A percentile compares a stretch with the other conserved stretches of the same genome.
These are phyloP conservation scores for Lichenothelia convexa DNA, from an alignment of 495 filamentous ascomycete species.

Conservation along the genomic window DNA sequence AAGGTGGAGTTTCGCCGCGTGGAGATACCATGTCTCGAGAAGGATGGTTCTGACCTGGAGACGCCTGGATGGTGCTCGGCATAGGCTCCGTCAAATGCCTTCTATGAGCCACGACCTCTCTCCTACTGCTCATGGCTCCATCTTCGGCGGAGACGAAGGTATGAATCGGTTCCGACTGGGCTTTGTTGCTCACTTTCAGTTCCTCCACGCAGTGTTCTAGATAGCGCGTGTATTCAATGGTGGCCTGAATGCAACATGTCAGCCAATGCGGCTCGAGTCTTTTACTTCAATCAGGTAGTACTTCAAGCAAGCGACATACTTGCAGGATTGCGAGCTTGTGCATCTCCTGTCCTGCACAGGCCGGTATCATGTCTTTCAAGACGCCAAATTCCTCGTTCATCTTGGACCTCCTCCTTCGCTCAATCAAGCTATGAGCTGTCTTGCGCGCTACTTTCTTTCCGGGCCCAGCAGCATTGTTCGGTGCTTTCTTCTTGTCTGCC, in stretches of 20 bases:
- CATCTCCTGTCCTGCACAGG: slow-evolving; percentile 83
- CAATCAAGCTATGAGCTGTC: slow-evolving; percentile 90
- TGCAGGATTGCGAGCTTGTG: slow-evolving; percentile 94
- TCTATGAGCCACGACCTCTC: too few relatives aligned
- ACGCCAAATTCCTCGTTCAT: slow-evolving; percentile 98
- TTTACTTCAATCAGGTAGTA: neutral
- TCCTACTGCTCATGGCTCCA: too few relatives aligned
- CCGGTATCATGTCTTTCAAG: slow-evolving; percentile 89
- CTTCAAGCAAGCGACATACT: slow-evolving; percentile 29
- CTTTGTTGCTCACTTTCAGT: slow-evolving; percentile 43
- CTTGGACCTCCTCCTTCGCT: slow-evolving; percentile 76
- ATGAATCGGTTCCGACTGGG: too few relatives aligned
- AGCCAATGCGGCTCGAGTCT: slow-evolving; percentile 6
- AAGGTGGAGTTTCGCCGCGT: too few relatives aligned
- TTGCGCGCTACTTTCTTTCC: slow-evolving; percentile 88
- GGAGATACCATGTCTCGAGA: too few relatives aligned
- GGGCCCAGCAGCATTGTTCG: slow-evolving; percentile 51
- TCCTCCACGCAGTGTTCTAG: slow-evolving; percentile 75
- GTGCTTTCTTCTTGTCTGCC: slow-evolving; percentile 47
- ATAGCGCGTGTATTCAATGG: slow-evolving; percentile 92
- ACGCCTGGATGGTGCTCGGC: too few relatives aligned
- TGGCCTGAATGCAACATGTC: slow-evolving; percentile 41
- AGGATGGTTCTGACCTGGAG: too few relatives aligned
- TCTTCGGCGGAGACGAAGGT: too few relatives aligned
- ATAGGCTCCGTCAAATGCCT: too few relatives aligned